Percentiles rank a stretch among this genome's conserved stretches.
phyloP scores from a whole-genome alignment of 2,329 filamentous ascomycete genomes.

The Chlorencoelia australis region DNA sequence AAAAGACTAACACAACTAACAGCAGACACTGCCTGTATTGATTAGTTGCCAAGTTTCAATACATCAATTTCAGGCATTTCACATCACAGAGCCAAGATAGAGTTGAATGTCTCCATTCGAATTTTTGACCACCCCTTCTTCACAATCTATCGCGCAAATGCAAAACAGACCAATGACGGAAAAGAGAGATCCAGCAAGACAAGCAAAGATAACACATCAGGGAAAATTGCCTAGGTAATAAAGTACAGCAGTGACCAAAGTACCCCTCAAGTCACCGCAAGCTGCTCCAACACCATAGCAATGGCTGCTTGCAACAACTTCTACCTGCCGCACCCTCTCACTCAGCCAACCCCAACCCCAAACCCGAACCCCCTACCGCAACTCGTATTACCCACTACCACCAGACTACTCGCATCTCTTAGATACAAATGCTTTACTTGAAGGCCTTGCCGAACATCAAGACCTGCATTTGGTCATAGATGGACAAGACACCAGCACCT shows the following conservation, averaged over 20 bases:
- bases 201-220: conserved; percentile 27
- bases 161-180: too few relatives aligned
- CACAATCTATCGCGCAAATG: too few relatives aligned
- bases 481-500: conserved; percentile 99
- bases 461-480: conserved; percentile 99
- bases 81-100: too few relatives aligned
- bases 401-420: conserved; percentile 13
- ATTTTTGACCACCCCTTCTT: too few relatives aligned
- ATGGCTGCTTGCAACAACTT: conserved; percentile 27
- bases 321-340: conserved; percentile 20
- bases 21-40: too few relatives aligned
- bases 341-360: conserved; percentile 11
- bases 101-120: too few relatives aligned
- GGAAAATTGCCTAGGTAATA: conserved; percentile 30
- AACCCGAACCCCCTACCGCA: too few relatives aligned
- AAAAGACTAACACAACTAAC: too few relatives aligned
- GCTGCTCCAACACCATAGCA: conserved; percentile 28
- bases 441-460: conserved; percentile 99
- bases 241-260: conserved; percentile 28
- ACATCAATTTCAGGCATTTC: too few relatives aligned
- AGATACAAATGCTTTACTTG: conserved; percentile 46
- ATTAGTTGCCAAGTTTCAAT: too few relatives aligned
- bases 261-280: conserved; percentile 23
- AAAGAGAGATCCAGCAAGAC: too few relatives aligned
- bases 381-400: too few relatives aligned